Evolutionary conservation across 2,329 filamentous ascomycete species (phyloP), one percentile per base, ranked within the genome.

Genomic region (Aspergillus texensis): DNA sequence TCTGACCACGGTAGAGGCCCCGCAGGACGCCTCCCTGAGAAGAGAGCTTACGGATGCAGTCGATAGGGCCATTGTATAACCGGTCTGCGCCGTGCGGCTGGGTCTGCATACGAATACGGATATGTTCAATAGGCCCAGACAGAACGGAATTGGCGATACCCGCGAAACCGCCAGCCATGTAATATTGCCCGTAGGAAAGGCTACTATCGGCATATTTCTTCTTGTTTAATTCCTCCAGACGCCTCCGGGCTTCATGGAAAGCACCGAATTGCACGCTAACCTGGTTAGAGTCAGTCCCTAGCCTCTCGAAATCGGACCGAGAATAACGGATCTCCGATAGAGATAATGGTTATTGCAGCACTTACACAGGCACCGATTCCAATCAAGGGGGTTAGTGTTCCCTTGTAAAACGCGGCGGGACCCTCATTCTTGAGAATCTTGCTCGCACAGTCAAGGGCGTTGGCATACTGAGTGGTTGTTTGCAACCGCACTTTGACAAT

Each of bases 401-500:
- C 95, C 81, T 99, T 99, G 88, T 99, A 99, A 84, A 99, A 99
- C 62, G 95, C 95, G 14, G 91, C 81, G 2, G 93, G 85, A 1
- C 95, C 95, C 79, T 99, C 95, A 74, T 92, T 90, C 73, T 88
- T 89, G 80, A 92, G 92, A 81, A 99, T 98, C 67, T 90, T 88
- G 58, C 86, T 85, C 9, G 94, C 95, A 69, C 92, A 92, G 72
- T 92, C 85, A 54, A 96, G 80, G 59, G 95, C 95, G 68, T 88
- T 90, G 59, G 87, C 85, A 84, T 97, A 96, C 70, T 92, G 87
- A 26, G 86, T 89, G 60, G 91, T 91, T 19, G 95, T 99, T 80
- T 99, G 95, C 56, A 99, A 86, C 61, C 95, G 92, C 73, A 99
- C 95, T 83, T 99, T 99, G 83, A 99, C 90, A 68, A 97, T 98